Evolutionary conservation across 1,139 yeast species (phyloP).

Genomic region (Kurtzmaniella natalensis): DNA sequence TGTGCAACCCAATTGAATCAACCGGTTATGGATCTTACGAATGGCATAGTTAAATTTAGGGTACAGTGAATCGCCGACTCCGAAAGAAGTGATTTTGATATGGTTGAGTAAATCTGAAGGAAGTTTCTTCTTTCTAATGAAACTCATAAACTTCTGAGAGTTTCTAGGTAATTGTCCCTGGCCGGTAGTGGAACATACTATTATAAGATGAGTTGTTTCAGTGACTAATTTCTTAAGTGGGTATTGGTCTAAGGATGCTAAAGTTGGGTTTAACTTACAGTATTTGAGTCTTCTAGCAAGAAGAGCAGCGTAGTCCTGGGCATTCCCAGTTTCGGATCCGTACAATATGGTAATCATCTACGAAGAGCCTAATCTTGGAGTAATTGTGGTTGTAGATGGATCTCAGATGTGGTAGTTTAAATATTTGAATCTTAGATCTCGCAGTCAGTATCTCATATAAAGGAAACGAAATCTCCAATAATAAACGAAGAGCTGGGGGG

Average conservation of each 20-base stretch:
- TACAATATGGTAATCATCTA: conserved; percentile 62
- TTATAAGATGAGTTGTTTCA: conserved; percentile 48
- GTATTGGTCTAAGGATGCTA: conserved; percentile 61
- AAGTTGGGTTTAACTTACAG: conserved; percentile 46
- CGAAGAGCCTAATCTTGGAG: too few species aligned
- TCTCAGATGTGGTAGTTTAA: too few species aligned
- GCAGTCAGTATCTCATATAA: too few species aligned
- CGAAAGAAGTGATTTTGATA: conserved; percentile 67
- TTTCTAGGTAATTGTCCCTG: conserved; percentile 92
- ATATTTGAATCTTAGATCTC: too few species aligned
- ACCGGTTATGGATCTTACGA: conserved; percentile 71
- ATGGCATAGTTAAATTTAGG: conserved; percentile 84
- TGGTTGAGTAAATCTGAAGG: conserved; percentile 63
- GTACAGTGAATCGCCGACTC: conserved; percentile 93
- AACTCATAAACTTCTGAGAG: conserved; percentile 67
- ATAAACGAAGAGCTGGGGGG: too few species aligned
- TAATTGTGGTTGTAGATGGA: too few species aligned
- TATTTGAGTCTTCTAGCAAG: conserved; percentile 56
- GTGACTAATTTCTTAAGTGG: conserved; percentile 48
- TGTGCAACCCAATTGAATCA: conserved; percentile 75
- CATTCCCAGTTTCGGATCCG: conserved; percentile 92
- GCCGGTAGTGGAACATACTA: conserved; percentile 88
- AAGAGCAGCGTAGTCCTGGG: conserved; percentile 78
- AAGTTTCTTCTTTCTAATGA: conserved; percentile 62
- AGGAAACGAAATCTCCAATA: too few species aligned